A percentile compares a stretch with the other conserved stretches of the same genome.
These are phyloP conservation scores for Withania somnifera DNA, from an alignment of 305 asterid genomes.

Conservation along the genomic window DNA sequence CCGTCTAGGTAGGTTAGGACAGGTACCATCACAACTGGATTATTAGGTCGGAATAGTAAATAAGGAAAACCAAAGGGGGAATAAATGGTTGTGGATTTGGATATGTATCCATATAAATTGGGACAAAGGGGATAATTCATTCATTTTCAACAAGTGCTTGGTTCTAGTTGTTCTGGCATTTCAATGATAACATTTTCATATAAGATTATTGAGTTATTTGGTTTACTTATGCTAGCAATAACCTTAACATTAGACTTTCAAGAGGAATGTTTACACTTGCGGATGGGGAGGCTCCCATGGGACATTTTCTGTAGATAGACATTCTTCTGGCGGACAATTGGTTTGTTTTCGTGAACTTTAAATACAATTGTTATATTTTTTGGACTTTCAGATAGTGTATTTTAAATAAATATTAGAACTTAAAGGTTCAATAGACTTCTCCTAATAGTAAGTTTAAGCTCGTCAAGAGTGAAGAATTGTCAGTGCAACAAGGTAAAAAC, in stretches of 20 bases:
- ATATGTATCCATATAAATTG: no score
- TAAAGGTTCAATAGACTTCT: background rate
- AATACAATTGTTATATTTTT: background rate
- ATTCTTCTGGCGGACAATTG: slow-evolving; percentile 97
- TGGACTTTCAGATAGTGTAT: background rate
- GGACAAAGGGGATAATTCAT: no score
- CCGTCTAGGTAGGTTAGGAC: no score
- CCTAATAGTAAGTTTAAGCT: background rate
- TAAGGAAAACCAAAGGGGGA: no score
- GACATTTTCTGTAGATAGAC: slow-evolving; percentile 75
- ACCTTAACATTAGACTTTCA: slow-evolving; percentile 14
- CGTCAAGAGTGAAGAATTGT: background rate
- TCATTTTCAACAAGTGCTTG: background rate
- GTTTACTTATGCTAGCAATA: background rate
- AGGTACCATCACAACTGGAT: no score
- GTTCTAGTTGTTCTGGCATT: background rate
- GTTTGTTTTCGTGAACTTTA: slow-evolving; percentile 27
- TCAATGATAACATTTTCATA: background rate
- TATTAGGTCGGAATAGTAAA: no score
- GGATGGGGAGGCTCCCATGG: slow-evolving; percentile 99
- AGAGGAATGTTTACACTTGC: slow-evolving; percentile 81
- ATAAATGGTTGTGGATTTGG: no score
- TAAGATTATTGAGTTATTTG: background rate
- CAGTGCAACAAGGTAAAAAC: background rate
- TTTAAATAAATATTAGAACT: background rate